Percentiles rank a stretch among this genome's conserved stretches.
These are phyloP conservation scores for Aspergillus tamarii DNA, from an alignment of 2,329 filamentous ascomycete genomes.

Conservation along the genomic window DNA sequence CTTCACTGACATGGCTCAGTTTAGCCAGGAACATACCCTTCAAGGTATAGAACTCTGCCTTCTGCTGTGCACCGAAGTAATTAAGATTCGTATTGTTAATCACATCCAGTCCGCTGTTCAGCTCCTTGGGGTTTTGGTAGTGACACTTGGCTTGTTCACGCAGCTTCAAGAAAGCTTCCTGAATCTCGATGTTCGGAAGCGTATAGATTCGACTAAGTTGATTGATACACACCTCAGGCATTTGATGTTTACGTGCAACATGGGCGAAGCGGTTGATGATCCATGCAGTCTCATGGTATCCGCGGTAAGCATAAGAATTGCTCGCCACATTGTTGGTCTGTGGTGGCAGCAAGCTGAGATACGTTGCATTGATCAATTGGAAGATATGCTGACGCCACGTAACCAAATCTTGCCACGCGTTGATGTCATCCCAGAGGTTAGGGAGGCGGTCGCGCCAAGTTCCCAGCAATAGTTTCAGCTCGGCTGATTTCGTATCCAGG, in stretches of 20 bases:
- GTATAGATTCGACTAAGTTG: conserved; percentile 98
- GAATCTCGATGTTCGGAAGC: conserved; percentile 97
- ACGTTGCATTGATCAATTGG: conserved; percentile 92
- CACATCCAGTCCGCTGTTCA: conserved; percentile 90
- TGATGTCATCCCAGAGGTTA: conserved; percentile 99
- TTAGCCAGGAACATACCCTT: conserved; percentile 99
- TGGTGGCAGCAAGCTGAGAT: conserved; percentile 79
- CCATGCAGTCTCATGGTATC: conserved; percentile 98
- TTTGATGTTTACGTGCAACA: conserved; percentile 93
- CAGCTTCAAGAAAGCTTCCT: conserved; percentile 96
- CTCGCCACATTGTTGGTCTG: conserved; percentile 81
- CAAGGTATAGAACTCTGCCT: conserved; percentile 97
- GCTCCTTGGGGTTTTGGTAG: conserved; percentile 91
- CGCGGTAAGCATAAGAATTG: conserved; percentile 93
- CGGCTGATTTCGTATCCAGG: conserved; percentile 89
- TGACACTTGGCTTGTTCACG: conserved; percentile 99
- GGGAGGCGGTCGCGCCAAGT: conserved; percentile 95
- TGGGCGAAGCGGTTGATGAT: conserved; percentile 99
- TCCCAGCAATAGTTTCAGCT: conserved; percentile 89
- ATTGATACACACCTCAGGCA: conserved; percentile 95
- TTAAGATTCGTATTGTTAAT: conserved; percentile 99
- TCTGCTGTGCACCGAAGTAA: conserved; percentile 94
- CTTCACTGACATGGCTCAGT: conserved; percentile 84
- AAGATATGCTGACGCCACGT: conserved; percentile 99
- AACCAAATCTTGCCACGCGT: conserved; percentile 98